These are phyloP conservation scores for Cyclocybe cylindracea DNA, from an alignment of 768 basidiomycete genomes.

Conservation along the genomic window DNA sequence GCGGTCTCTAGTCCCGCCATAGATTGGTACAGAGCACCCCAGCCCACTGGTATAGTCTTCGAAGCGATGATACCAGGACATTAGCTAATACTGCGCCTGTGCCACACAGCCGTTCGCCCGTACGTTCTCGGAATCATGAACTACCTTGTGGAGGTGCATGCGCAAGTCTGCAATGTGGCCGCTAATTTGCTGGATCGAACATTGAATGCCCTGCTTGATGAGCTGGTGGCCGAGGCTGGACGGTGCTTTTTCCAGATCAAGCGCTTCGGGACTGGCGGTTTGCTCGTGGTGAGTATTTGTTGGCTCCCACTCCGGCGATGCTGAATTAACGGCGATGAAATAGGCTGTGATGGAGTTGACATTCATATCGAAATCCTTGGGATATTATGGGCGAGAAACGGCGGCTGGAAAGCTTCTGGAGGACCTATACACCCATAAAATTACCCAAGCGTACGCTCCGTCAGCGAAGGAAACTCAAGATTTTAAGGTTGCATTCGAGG, in stretches of 20 bases:
- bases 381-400: slow-evolving; percentile 76
- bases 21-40: slow-evolving; percentile 91
- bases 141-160: slow-evolving; percentile 87
- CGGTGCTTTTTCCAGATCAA: slow-evolving; percentile 82
- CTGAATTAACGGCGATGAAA: background rate
- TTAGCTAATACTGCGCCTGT: background rate
- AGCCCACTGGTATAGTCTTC: slow-evolving; percentile 68
- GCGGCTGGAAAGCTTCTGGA: slow-evolving; percentile 79
- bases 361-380: slow-evolving; percentile 94
- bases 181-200: slow-evolving; percentile 77
- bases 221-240: slow-evolving; percentile 78
- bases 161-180: slow-evolving; percentile 80
- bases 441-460: slow-evolving; percentile 88
- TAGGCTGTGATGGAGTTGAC: slow-evolving; percentile 98
- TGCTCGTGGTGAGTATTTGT: slow-evolving; percentile 73
- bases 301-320: background rate
- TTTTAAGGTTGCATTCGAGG: slow-evolving; percentile 81
- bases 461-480: slow-evolving; percentile 73
- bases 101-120: slow-evolving; percentile 72
- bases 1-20: slow-evolving; percentile 77
- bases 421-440: slow-evolving; percentile 83
- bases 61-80: background rate
- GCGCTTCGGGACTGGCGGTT: slow-evolving; percentile 96
- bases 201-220: slow-evolving; percentile 75
- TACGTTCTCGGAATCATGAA: slow-evolving; percentile 90